phyloP scores from a whole-genome alignment of 805 yeast genomes.

The Hemisphaericaspora nanyangensis region DNA sequence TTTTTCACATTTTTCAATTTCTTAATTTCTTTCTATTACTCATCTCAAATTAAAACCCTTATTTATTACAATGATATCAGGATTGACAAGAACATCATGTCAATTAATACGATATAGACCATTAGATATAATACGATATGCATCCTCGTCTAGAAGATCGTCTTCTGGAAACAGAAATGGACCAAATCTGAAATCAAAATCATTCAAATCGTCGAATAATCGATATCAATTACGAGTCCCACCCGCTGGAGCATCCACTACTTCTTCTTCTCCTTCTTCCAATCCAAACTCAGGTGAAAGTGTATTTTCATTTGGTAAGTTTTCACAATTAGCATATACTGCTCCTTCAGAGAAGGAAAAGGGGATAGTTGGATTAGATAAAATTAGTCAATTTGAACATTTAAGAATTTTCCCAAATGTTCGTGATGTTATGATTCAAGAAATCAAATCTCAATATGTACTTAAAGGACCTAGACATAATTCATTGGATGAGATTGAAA shows the following conservation, averaged over 20 bases:
- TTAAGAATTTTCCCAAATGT: constrained; percentile 66
- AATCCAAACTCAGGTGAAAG: background rate
- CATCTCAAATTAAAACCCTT: no score
- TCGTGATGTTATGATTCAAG: constrained; percentile 53
- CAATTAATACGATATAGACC: constrained; percentile 2
- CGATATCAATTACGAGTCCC: background rate
- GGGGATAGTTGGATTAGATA: constrained; percentile 25
- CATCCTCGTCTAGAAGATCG: background rate
- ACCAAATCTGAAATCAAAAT: background rate
- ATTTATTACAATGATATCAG: background rate
- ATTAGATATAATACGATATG: background rate
- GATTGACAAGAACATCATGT: background rate
- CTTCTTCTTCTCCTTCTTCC: background rate
- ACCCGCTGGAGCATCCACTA: background rate
- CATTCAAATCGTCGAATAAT: no score
- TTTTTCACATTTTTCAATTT: no score
- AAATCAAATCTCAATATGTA: constrained; percentile 41
- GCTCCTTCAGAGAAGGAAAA: constrained; percentile 34
- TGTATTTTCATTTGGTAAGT: constrained; percentile 32
- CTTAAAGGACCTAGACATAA: constrained; percentile 30
- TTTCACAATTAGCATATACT: constrained; percentile 44
- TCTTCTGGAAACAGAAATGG: background rate
- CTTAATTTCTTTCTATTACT: no score
- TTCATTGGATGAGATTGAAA: constrained; percentile 25
- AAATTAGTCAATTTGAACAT: constrained; percentile 61